Evolutionary conservation across 108 stramenopile species (phyloP), one percentile per base, ranked within the genome.

Genomic region (Cyclotella atomus): DNA sequence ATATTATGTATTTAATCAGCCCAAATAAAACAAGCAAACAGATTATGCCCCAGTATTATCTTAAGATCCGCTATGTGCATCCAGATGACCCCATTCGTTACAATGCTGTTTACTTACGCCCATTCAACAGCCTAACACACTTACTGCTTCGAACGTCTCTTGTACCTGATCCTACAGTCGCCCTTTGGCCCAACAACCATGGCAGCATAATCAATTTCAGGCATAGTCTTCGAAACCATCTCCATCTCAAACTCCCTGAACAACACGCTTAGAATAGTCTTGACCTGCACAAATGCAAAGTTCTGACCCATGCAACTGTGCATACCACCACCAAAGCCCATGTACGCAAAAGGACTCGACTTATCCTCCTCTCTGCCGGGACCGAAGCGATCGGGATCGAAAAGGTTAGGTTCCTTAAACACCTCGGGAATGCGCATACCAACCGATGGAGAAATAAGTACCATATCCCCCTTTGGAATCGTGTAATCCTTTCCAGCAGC

Each of bases 111-210:
- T 7, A 33, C 6, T 59, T 59, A 6, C 30, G 9, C 19, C 57
- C 16, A 0, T 3, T 19, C 29, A 29, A 6, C 1, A 23, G 52
- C 24, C 5, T 32, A 3, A n/a, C n/a, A 3, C 57, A 9, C 15
- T 32, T 33, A 16, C 2, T 34, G 16, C 17, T 35, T 15, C 30
- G n/a, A 32, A 35, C 65, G 65, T 59, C 59, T 85, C 71, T 81
- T 91, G 89, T 95, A 96, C 19, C 83, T 67, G 6, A 97, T 83
- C 38, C 76, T 84, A 81, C 92, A 93, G 71, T 96, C 91, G 34
- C 96, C 97, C 85, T 96, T 97, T 44, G 98, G 98, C 24, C 97
- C 97, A 15, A 99, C 99, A n/a, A 99, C 99, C 97, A 99, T 98
- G 69, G 96, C 97, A 63, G 87, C 89, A 87, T 97, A 99, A 82